Evolutionary conservation across 495 filamentous ascomycete species (phyloP), one percentile per base, ranked within the genome.

Genomic region (Arthonia radiata): DNA sequence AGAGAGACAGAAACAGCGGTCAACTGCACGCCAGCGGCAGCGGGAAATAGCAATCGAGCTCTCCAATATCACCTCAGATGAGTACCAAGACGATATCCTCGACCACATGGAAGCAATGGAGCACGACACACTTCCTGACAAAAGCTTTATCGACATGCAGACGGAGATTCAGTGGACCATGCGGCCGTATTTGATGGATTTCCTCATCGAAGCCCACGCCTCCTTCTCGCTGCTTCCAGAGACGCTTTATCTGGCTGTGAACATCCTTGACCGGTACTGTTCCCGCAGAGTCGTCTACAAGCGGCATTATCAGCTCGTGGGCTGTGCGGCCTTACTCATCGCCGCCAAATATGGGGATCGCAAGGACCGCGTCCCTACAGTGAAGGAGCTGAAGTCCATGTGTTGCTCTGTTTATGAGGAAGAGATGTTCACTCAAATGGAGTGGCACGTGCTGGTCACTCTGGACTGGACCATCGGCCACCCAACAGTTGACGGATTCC

Each of bases 391-490:
- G 31, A 91, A 89, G 59, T 81, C 80, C 27, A 94, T 99, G 89
- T 99, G 86, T 56, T 94, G 89, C 57, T 77, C 72, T 11, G 64
- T 93, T 14, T 99, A 99, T 47, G 86, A 99, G 45, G 82, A 92
- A 9, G 86, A 92, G 44, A 94, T 99, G 86, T 99, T 99, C 52
- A 82, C 77, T 10, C 86, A 99, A 50, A 94, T 99, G 89, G 86
- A 99, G 48, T 93, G 90, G 83, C 86, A 99, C 48, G 86, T 99
- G 6, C 59, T 99, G 37, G 81, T 90, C 50, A 94, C 86, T n/a
- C 60, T 99, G 32, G 73, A 77, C 33, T 99, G 89, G 89, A 66
- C 71, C 37, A 71, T 99, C 37, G 86, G 86, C 22, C 82, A 92
- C 54, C 81, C 86, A 1, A 93, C 86, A 17, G 75, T 92, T 29